Base-by-base conservation (phyloP, 495 filamentous ascomycete species). In the Gamarada debralockiae region DNA sequence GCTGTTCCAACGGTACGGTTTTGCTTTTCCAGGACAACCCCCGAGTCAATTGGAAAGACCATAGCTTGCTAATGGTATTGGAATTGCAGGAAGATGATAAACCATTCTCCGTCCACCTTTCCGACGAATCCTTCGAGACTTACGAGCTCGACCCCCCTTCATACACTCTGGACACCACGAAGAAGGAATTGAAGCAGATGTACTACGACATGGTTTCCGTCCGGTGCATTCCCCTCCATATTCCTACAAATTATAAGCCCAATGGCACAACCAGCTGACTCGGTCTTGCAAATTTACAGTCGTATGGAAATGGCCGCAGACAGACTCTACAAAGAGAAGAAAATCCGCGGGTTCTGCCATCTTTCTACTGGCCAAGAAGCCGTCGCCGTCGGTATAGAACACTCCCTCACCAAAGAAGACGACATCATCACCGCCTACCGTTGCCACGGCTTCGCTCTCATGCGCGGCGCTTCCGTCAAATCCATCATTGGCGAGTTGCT, bases 251-350 rank as follows among this genome's bases (percentile, higher is more conserved):
- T 12, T 7, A 22, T 2, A 21, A 21, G 13, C 1, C n/a, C 7
- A 18, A 21, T 44, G 38, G 24, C 15, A 22, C 9, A 9, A 25
- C 10, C 7, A 43, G 22, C 8, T 43, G 50, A 14, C 4, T 13
- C 27, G 41, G 17, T 39, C 21, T 43, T 17, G 48, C 29, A n/a
- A n/a, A 10, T 38, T 3, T 25, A 49, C 49, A 96, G 93, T 69
- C 95, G 95, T 65, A 96, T 98, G 93, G 93, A 98, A 70, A 96
- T 97, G 93, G 92, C 91, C 58, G 89, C 92, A 74, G 92, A 97
- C 65, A 82, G 90, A 64, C 79, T 97, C 50, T 97, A 97, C 85
- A 97, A 97, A 75, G 90, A 96, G 79, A 97, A 97, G 83, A 96
- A 97, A 81, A 96, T 97, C 67, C 87, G 92, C 54, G 92, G 92